A percentile compares a stretch with the other conserved stretches of the same genome.
Conservation (phyloP, 768 basidiomycete genomes). For the Termitomyces sp. region DNA sequence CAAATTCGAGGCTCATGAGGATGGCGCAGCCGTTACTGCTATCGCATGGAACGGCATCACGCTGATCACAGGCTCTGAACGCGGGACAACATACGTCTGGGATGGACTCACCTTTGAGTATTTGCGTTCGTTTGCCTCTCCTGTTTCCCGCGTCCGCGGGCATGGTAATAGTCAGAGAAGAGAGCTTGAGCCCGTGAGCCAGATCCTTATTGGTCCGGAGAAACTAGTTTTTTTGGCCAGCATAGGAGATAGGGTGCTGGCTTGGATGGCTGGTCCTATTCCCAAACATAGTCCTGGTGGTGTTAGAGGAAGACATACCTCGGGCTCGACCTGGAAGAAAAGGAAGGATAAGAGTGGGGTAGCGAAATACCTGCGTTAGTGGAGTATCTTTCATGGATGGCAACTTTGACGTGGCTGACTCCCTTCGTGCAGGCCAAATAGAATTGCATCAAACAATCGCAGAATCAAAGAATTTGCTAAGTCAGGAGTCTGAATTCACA, state of each 20-base stretch:
- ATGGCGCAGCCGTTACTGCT: constrained; percentile 54
- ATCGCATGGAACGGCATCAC: constrained; percentile 55
- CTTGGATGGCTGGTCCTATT: constrained; percentile 59
- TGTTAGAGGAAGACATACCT: constrained; percentile 25
- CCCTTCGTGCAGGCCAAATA: constrained; percentile 41
- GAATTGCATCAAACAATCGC: constrained; percentile 58
- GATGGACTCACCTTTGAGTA: constrained; percentile 59
- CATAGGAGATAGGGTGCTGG: constrained; percentile 56
- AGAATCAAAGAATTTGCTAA: constrained; percentile 49
- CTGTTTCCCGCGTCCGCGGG: constrained; percentile 28
- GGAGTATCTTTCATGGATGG: background rate
- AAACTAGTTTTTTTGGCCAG: constrained; percentile 51
- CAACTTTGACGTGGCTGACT: constrained; percentile 2
- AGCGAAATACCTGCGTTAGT: constrained; percentile 45
- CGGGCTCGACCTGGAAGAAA: constrained; percentile 24
- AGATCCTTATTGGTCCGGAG: constrained; percentile 51
- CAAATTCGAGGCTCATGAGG: constrained; percentile 59
- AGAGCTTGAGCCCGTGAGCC: constrained; percentile 40
- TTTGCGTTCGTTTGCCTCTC: constrained; percentile 49
- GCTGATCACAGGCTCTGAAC: constrained; percentile 60
- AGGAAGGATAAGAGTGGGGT: constrained; percentile 22
- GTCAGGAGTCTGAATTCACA: constrained; percentile 37
- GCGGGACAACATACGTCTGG: constrained; percentile 56
- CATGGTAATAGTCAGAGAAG: constrained; percentile 16
- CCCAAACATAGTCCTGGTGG: constrained; percentile 23